phyloP scores from a whole-genome alignment of 2,329 filamentous ascomycete species.

The Clonostachys rhizophaga region DNA sequence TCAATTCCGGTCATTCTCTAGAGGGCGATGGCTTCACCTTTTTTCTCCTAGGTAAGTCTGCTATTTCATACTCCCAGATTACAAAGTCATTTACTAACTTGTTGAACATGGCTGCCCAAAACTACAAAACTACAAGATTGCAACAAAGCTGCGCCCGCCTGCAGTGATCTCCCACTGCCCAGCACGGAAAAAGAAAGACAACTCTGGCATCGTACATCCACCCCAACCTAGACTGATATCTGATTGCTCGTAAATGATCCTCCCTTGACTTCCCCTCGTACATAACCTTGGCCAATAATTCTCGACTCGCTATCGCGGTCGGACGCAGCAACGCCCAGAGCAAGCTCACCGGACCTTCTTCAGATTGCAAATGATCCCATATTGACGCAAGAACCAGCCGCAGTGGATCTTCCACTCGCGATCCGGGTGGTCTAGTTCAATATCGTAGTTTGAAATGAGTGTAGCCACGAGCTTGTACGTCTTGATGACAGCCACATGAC shows the following conservation, averaged over 20 bases:
- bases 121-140: too few relatives aligned
- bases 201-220: too few relatives aligned
- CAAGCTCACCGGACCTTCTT: not conserved
- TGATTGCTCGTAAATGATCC: too few relatives aligned
- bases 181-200: not conserved
- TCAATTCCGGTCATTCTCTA: conserved; percentile 93
- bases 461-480: conserved; percentile 32
- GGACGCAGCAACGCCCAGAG: too few relatives aligned
- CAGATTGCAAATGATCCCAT: conserved; percentile 9
- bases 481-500: conserved; percentile 22
- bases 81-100: not conserved
- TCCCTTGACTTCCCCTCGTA: too few relatives aligned
- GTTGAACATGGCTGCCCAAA: not conserved
- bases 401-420: conserved; percentile 9
- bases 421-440: conserved; percentile 19
- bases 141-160: too few relatives aligned
- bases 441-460: conserved; percentile 36
- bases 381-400: conserved; percentile 10
- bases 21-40: conserved; percentile 59
- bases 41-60: conserved; percentile 20
- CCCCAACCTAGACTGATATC: too few relatives aligned
- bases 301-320: too few relatives aligned
- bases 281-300: too few relatives aligned
- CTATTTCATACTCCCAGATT: not conserved
- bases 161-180: too few relatives aligned